phyloP scores from a whole-genome alignment of 2,329 filamentous ascomycete genomes.

The Apiospora malaysiana region DNA sequence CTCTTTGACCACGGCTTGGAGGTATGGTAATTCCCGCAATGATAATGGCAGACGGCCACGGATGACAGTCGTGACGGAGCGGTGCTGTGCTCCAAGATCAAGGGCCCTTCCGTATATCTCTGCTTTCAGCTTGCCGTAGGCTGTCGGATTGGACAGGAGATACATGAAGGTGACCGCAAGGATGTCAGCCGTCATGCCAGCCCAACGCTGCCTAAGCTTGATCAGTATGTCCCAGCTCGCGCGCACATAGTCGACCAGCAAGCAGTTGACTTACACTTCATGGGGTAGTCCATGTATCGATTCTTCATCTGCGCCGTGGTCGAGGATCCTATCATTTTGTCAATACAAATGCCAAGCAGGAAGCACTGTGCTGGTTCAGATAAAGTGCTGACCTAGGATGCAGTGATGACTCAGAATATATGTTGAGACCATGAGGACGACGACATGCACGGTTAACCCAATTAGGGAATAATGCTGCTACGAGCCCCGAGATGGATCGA shows the following conservation, averaged over 20 bases:
- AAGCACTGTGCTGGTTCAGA: background rate
- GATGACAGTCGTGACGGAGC: background rate
- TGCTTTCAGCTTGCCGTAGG: slow-evolving; percentile 28
- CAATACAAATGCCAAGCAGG: background rate
- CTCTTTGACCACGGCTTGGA: slow-evolving; percentile 48
- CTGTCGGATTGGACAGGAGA: slow-evolving; percentile 48
- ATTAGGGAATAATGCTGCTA: background rate
- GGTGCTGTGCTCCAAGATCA: slow-evolving; percentile 35
- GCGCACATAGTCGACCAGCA: too few species aligned
- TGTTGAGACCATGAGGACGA: background rate
- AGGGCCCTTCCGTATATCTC: slow-evolving; percentile 45
- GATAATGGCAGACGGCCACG: slow-evolving; percentile 40
- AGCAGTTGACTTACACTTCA: slow-evolving; percentile 31
- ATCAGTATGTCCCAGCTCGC: too few species aligned
- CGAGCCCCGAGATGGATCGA: background rate
- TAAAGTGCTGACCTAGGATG: background rate
- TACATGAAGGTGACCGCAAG: slow-evolving; percentile 54
- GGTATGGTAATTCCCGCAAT: slow-evolving; percentile 37
- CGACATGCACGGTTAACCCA: background rate
- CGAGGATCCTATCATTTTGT: background rate
- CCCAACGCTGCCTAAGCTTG: slow-evolving; percentile 54
- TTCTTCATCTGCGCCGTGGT: slow-evolving; percentile 23
- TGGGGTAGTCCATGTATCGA: slow-evolving; percentile 27
- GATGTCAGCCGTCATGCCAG: slow-evolving; percentile 55
- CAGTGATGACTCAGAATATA: too few species aligned